phyloP scores from a whole-genome alignment of 129 eudicot genomes.

The Solidago caesia region DNA sequence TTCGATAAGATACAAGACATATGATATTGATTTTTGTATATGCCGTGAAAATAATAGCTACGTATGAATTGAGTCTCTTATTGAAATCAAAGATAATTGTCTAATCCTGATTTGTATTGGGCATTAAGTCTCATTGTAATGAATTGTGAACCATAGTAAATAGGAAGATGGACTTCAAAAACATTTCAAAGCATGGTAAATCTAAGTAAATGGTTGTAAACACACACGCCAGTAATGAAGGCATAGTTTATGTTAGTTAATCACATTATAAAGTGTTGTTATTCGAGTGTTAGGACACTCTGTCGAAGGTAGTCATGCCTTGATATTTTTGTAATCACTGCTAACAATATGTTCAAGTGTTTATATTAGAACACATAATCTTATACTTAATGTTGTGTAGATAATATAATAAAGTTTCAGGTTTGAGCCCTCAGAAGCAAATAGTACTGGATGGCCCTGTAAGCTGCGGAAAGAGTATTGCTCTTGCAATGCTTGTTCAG shows the following conservation, averaged over 20 bases:
- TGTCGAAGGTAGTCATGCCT: not conserved
- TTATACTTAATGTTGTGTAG: not conserved
- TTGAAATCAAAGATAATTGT: not conserved
- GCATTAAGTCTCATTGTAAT: not conserved
- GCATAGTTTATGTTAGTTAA: not conserved
- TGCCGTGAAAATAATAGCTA: not conserved
- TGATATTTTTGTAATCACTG: not conserved
- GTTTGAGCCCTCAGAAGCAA: constrained; percentile 62
- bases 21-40: not conserved
- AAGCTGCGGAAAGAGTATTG: constrained; percentile 90
- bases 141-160: not conserved
- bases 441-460: constrained; percentile 87
- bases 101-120: not conserved
- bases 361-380: not conserved
- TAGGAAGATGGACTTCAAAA: not conserved
- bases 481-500: constrained; percentile 93
- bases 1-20: not conserved
- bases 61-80: not conserved
- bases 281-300: not conserved
- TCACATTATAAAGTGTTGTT: not conserved
- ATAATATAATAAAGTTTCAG: constrained; percentile 33
- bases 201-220: not conserved
- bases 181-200: not conserved
- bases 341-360: not conserved
- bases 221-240: not conserved